Conservation (phyloP, 306 rosid species). For the Lathyrus aphaca region DNA sequence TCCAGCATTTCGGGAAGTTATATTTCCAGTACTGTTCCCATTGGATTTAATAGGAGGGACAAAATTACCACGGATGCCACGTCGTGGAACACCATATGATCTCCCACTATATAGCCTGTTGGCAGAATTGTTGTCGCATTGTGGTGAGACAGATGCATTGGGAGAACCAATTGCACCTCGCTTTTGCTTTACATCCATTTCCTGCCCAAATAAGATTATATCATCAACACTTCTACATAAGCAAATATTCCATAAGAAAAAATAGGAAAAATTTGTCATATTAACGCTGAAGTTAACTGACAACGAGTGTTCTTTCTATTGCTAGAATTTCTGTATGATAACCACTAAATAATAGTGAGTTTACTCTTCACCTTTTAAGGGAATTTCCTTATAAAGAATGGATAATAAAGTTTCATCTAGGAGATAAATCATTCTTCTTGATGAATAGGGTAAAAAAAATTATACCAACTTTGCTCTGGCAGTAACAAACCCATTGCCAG, state of each 20-base stretch:
- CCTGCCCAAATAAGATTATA: slow-evolving; percentile 31
- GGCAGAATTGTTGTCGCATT: slow-evolving; percentile 43
- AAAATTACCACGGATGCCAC: slow-evolving; percentile 82
- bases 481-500: slow-evolving; percentile 66
- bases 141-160: slow-evolving; percentile 43
- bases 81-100: slow-evolving; percentile 81
- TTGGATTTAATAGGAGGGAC: slow-evolving; percentile 87
- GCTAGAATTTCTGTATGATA: slow-evolving; percentile 20
- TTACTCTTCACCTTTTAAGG: slow-evolving; percentile 12
- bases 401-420: slow-evolving; percentile 23
- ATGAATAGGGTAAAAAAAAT: not conserved
- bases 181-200: slow-evolving; percentile 43
- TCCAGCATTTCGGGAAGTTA: slow-evolving; percentile 64
- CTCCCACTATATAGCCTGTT: slow-evolving; percentile 64
- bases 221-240: slow-evolving; percentile 12
- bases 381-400: not conserved
- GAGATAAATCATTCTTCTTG: slow-evolving; percentile 14
- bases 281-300: slow-evolving; percentile 16
- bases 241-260: not conserved
- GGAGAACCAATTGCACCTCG: slow-evolving; percentile 45
- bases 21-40: slow-evolving; percentile 64
- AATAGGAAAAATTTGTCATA: slow-evolving; percentile 2
- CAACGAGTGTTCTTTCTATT: slow-evolving; percentile 24
- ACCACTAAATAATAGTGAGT: slow-evolving; percentile 4
- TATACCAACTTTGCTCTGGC: slow-evolving; percentile 47